These are phyloP conservation scores for Prunus kanzakura DNA, from an alignment of 306 rosid genomes.

Conservation along the genomic window DNA sequence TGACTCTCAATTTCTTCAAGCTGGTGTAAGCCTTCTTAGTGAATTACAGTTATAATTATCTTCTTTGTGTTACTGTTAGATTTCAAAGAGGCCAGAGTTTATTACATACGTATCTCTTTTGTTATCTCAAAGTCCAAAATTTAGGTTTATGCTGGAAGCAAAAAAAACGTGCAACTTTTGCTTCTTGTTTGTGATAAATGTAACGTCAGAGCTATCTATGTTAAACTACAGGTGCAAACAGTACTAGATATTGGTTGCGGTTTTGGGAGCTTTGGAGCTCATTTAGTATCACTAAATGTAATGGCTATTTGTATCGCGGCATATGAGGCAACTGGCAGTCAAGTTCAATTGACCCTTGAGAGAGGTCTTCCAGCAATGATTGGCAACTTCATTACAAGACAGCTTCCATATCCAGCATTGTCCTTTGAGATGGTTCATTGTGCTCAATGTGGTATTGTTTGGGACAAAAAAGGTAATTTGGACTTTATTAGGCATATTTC, in stretches of 20 bases:
- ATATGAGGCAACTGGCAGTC: constrained; percentile 97
- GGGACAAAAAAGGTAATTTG: constrained; percentile 77
- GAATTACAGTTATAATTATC: not conserved
- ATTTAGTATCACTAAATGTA: constrained; percentile 70
- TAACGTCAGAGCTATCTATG: not conserved
- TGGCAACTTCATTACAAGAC: constrained; percentile 69
- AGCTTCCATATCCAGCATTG: constrained; percentile 92
- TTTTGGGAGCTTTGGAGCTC: constrained; percentile 99
- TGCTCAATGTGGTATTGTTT: constrained; percentile 86
- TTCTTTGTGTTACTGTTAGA: constrained; percentile 10
- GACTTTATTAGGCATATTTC: not conserved
- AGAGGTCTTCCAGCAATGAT: constrained; percentile 98
- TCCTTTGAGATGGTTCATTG: constrained; percentile 97
- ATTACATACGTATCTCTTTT: not conserved
- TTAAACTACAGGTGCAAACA: constrained; percentile 65
- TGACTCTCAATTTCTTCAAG: constrained; percentile 73
- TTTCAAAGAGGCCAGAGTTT: constrained; percentile 17
- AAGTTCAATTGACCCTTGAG: constrained; percentile 97
- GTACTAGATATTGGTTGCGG: constrained; percentile 93
- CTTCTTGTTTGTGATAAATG: not conserved
- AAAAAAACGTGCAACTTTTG: not conserved
- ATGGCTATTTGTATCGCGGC: constrained; percentile 90
- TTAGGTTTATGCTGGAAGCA: not conserved
- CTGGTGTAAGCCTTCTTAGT: constrained; percentile 66
- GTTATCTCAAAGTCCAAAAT: not conserved